phyloP scores from a whole-genome alignment of 2,329 filamentous ascomycete species.

The Albophoma yamanashiensis region DNA sequence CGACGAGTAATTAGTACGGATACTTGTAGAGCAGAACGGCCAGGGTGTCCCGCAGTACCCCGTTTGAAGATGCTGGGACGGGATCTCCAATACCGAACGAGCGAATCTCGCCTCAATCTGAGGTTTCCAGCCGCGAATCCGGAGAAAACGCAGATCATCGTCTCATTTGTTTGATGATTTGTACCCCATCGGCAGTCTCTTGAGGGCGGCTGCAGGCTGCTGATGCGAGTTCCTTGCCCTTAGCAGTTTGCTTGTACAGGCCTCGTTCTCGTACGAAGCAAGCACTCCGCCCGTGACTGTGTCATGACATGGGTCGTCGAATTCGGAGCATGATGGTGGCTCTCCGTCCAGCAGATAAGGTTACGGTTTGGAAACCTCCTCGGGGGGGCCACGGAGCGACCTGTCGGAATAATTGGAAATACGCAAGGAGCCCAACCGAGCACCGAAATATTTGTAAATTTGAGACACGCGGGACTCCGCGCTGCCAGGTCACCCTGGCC shows the following conservation, averaged over 20 bases:
- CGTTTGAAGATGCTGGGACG: neutral
- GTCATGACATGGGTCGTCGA: neutral
- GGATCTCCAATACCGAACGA: neutral
- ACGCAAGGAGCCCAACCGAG: neutral
- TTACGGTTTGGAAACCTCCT: neutral
- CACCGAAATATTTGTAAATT: neutral
- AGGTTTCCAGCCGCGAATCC: neutral
- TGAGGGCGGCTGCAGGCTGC: neutral
- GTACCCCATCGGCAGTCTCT: neutral
- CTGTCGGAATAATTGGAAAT: neutral
- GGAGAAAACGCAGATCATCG: neutral
- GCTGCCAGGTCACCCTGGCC: neutral
- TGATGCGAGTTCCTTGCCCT: neutral
- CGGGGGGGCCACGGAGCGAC: neutral
- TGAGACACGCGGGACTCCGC: too few relatives aligned
- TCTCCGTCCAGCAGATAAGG: neutral
- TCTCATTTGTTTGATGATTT: neutral
- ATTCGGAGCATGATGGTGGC: neutral
- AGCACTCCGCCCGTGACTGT: neutral
- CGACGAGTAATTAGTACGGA: neutral
- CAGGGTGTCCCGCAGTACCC: neutral
- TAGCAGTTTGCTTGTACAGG: neutral
- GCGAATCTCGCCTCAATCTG: neutral
- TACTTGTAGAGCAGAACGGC: neutral
- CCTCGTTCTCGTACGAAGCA: neutral